Conservation (phyloP, 495 filamentous ascomycete genomes). For the Tuber magnatum region DNA sequence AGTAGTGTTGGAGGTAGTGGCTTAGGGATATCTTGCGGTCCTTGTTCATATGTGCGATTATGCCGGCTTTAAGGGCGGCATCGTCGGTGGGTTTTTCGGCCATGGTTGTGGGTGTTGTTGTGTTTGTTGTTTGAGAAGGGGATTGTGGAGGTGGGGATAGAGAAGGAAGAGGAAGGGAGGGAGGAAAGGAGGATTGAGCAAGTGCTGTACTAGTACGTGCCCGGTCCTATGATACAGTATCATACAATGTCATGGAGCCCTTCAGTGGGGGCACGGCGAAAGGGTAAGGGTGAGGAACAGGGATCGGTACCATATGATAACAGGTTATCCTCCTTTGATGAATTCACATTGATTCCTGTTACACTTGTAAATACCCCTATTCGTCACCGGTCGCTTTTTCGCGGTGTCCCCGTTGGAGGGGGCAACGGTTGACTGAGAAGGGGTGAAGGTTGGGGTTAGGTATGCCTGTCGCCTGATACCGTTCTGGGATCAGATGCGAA, state of each 20-base stretch:
- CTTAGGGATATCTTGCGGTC: conserved; percentile 59
- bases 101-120: not conserved
- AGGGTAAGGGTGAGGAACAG: not conserved
- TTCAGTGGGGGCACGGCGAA: not conserved
- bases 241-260: not conserved
- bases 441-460: not conserved
- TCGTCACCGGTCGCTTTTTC: not conserved
- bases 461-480: not conserved
- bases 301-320: not conserved
- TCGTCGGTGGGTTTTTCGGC: conserved; percentile 28
- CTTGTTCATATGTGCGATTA: conserved; percentile 68
- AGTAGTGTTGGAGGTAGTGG: conserved; percentile 58
- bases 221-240: not conserved
- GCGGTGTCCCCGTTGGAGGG: not conserved
- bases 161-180: too few species aligned
- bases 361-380: not conserved
- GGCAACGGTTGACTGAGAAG: not conserved
- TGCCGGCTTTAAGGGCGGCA: conserved; percentile 50
- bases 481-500: not conserved
- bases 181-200: too few species aligned
- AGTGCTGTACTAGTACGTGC: too few species aligned
- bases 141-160: not conserved
- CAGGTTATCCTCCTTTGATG: not conserved
- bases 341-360: not conserved
- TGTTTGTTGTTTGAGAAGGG: not conserved